Percentiles rank a stretch among this genome's conserved stretches.
Conservation (phyloP, 495 filamentous ascomycete species). For the Xylona heveae region DNA sequence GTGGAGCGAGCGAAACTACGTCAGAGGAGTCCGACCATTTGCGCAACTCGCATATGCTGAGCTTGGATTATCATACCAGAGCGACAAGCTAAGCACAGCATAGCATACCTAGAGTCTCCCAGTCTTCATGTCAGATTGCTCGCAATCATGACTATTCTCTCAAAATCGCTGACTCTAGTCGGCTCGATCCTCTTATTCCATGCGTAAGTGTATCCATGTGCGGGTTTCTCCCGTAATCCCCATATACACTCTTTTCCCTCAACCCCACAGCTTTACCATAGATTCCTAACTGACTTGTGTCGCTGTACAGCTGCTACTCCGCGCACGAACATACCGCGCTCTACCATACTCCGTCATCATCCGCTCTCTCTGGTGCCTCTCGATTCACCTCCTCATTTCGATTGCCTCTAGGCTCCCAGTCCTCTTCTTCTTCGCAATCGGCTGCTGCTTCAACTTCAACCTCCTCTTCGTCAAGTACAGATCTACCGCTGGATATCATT, state of each 20-base stretch:
- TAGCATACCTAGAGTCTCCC: too few relatives aligned
- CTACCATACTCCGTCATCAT: neutral
- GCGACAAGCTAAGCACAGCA: too few relatives aligned
- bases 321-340: slow-evolving; percentile 20
- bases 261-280: slow-evolving; percentile 2
- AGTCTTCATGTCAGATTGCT: too few relatives aligned
- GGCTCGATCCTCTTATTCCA: slow-evolving; percentile 20
- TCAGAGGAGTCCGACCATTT: too few relatives aligned
- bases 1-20: too few relatives aligned
- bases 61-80: too few relatives aligned
- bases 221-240: too few relatives aligned
- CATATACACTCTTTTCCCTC: neutral
- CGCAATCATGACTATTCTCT: slow-evolving; percentile 14
- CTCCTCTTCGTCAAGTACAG: slow-evolving; percentile 5
- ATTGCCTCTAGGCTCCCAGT: too few relatives aligned
- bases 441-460: slow-evolving; percentile 5
- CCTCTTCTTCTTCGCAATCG: neutral
- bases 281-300: slow-evolving; percentile 7
- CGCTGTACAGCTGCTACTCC: slow-evolving; percentile 22
- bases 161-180: slow-evolving; percentile 13
- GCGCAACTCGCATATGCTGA: too few relatives aligned
- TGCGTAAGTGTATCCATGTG: slow-evolving; percentile 22
- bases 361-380: neutral
- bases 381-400: slow-evolving; percentile 4
- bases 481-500: slow-evolving; percentile 19